Base-by-base conservation (phyloP, 139 green algal genomes). In the Yamagishiella unicocca region DNA sequence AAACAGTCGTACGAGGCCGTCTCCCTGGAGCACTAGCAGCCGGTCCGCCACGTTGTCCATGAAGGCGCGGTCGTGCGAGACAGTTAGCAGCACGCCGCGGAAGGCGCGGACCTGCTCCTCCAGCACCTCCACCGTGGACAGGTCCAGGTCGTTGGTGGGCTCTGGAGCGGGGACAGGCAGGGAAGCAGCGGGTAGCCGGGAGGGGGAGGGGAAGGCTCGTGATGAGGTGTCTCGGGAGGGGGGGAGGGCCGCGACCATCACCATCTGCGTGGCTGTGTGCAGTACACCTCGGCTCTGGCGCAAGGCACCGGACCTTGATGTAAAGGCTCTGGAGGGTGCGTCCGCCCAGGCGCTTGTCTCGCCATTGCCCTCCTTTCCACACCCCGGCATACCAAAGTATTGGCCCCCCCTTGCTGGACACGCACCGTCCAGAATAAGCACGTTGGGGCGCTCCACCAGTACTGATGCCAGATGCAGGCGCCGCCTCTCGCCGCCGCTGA, bases 101-200 rank as follows among this genome's bases (percentile, higher is more conserved):
- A 91, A 97, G 21, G 61, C 38, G 3, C 81, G 80, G 25, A 90
- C 61, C 53, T 85, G 72, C 70, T 86, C 90, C 61, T 94, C 90
- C 45, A 94, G 79, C 58, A 95, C 90, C 88, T 97, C 93, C 7
- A 97, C 90, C 4, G 94, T 96, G 14, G 67, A 71, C 10, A 98
- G 88, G 72, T 97, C 95, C 40, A 97, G 90, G 90, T 97, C 95
- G 84, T 97, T 97, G 72, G 93, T 96, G 37, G 95, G 95, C 89
- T 94, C 86, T 85, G 66, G 0, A 21, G 46, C 45, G 29, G 40
- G 4, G 2, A 37, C 24, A 7, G n/a, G 68, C 37, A 4, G 22
- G 5, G 50, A 1, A 29, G 21, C 58, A 12, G 68, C 2, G 33
- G 45, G 35, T n/a, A n/a, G 33, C 25, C 29, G 75, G 25, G 45